Percentiles rank a stretch among this genome's conserved stretches.
Evolutionary conservation across 2,329 filamentous ascomycete species (phyloP).

Genomic region (Arthrocladium fulminans): DNA sequence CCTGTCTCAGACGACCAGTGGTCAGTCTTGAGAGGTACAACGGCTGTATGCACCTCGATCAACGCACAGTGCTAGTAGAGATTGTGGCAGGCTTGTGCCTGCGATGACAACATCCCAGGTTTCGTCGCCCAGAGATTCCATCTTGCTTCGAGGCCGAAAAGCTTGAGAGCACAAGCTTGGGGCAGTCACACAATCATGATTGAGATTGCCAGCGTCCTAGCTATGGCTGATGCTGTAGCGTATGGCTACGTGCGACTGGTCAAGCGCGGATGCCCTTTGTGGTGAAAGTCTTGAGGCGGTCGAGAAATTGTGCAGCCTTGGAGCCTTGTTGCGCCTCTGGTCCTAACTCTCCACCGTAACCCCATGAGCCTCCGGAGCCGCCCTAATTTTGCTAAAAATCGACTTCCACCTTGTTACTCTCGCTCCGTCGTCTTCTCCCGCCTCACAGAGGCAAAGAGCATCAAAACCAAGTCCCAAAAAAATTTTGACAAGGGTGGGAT

Average conservation of each 20-base stretch:
- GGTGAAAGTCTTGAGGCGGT: background rate
- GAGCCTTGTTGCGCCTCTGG: background rate
- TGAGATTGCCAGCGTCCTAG: too few species aligned
- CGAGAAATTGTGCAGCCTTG: too few species aligned
- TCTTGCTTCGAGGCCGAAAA: slow-evolving; percentile 27
- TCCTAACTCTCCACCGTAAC: background rate
- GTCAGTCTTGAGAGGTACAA: slow-evolving; percentile 58
- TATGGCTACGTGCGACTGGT: too few species aligned
- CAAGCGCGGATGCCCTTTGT: too few species aligned
- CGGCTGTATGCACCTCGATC: slow-evolving; percentile 10
- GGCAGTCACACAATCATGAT: slow-evolving; percentile 12
- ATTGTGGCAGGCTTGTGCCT: slow-evolving; percentile 70
- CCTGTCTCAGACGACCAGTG: slow-evolving; percentile 48
- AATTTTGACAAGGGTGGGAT: slow-evolving; percentile 21
- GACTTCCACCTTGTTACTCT: background rate
- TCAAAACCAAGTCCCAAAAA: background rate
- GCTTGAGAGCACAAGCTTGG: background rate
- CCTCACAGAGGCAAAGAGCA: too few species aligned
- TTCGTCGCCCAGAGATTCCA: slow-evolving; percentile 67
- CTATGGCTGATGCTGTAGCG: too few species aligned
- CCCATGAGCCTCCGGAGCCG: too few species aligned
- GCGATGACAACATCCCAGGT: slow-evolving; percentile 72
- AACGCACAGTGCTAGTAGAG: slow-evolving; percentile 65
- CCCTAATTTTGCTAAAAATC: too few species aligned
- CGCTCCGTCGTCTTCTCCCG: too few species aligned